Evolutionary conservation across 768 basidiomycete species (phyloP), one percentile per base, ranked within the genome.

Genomic region (Kwoniella mangroviensis): DNA sequence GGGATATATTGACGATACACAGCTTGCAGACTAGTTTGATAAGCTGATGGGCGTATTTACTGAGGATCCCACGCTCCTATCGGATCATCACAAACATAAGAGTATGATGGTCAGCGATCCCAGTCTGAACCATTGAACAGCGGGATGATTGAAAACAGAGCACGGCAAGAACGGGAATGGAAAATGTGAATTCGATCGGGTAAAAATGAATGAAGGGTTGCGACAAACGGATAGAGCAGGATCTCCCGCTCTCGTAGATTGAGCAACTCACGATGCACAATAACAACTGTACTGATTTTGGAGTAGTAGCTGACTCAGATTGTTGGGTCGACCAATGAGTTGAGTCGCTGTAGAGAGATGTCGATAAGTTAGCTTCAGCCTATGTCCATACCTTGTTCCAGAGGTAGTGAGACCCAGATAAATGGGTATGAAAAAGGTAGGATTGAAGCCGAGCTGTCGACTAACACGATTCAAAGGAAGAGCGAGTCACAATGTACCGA

Each of bases 21-120:
- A 57, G 15, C 21, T 26, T 19, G 26, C 26, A 49, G 45, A 15
- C 45, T 49, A 17, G 45, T 49, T 3, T 34, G 26, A 26, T 57
- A n/a, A 17, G 28, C 12, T 13, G 56, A 57, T 57, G 28, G 56
- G 40, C 56, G 56, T 57, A 24, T 7, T 17, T 57, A 58, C 42
- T n/a, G 41, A 43, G 9, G 19, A 60, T 60, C n/a, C 34, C 34
- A 34, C 58, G 58, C 43, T 60, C 58, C 58, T 60, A 40, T 60
- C n/a, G 43, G 58, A 60, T 60, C 58, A 58, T 58, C 58, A 60
- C 24, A 49, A 49, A 4, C 5, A 19, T 19, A 1, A 49, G 13
- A 49, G 19, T 13, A 2, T 49, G 13, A 13, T 15, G 19, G 45
- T 49, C 45, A 49, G 45, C 45, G 45, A 49, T 12, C 53, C 22